A percentile compares a stretch with the other conserved stretches of the same genome.
Conservation (phyloP, 345 rosid species). For the Gossypium mustelinum region DNA sequence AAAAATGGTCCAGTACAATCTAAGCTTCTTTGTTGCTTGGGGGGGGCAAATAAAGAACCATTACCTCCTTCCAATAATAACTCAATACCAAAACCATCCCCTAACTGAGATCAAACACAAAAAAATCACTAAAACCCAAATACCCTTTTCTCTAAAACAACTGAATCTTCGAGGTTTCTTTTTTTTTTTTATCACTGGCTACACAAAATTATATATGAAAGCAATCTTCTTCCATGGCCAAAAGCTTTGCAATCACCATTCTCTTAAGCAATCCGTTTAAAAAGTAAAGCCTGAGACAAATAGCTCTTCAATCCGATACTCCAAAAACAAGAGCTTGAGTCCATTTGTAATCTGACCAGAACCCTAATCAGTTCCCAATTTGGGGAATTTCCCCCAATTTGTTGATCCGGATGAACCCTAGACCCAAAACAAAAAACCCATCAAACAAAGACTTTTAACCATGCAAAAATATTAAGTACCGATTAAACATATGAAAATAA, state of each 20-base stretch:
- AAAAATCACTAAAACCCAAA: slow-evolving; percentile 15
- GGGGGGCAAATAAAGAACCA: slow-evolving; percentile 28
- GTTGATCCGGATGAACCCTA: slow-evolving; percentile 29
- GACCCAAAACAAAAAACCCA: slow-evolving; percentile 28
- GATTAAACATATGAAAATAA: not conserved
- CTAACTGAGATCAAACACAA: slow-evolving; percentile 22
- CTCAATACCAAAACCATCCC: slow-evolving; percentile 29
- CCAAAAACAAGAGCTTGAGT: slow-evolving; percentile 19
- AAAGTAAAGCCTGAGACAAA: slow-evolving; percentile 17
- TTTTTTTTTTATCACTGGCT: slow-evolving; percentile 13
- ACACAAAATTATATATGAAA: slow-evolving; percentile 20
- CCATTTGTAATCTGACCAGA: slow-evolving; percentile 19
- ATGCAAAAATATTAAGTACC: slow-evolving; percentile 20
- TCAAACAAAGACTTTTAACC: slow-evolving; percentile 16
- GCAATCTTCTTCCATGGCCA: slow-evolving; percentile 49
- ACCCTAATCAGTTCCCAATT: slow-evolving; percentile 26
- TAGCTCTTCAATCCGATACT: slow-evolving; percentile 17
- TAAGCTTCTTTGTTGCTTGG: slow-evolving; percentile 24
- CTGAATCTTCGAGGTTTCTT: not conserved
- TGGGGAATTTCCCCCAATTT: slow-evolving; percentile 20
- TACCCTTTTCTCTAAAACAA: slow-evolving; percentile 16
- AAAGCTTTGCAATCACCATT: slow-evolving; percentile 7
- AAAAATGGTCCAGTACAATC: slow-evolving; percentile 26
- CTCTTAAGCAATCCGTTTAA: slow-evolving; percentile 21
- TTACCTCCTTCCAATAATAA: slow-evolving; percentile 26